Conservation (phyloP, 345 rosid species). For the Cochlearia excelsa region DNA sequence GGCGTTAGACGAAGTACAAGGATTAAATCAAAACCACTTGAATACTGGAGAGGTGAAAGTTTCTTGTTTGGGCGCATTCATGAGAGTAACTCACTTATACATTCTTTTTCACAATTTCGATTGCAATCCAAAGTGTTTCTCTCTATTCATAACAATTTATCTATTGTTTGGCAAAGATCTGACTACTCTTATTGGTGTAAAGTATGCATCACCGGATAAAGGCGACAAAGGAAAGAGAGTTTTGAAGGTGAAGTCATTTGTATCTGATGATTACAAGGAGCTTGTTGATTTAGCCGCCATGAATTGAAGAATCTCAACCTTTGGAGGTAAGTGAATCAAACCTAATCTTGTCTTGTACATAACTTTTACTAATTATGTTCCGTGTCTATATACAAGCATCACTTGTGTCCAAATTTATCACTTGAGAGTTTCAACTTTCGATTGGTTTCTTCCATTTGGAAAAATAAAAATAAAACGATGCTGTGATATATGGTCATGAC, state of each 20-base stretch:
- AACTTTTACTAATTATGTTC: constrained; percentile 1
- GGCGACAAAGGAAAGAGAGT: constrained; percentile 27
- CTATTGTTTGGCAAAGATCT: constrained; percentile 47
- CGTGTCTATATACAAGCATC: neutral
- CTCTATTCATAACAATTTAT: neutral
- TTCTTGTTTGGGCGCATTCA: constrained; percentile 86
- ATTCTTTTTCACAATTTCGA: neutral
- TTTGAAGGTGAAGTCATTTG: constrained; percentile 80
- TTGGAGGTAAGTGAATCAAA: neutral
- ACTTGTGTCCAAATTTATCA: constrained; percentile 13
- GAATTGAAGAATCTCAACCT: constrained; percentile 36
- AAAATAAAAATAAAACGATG: neutral
- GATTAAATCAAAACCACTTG: constrained; percentile 82
- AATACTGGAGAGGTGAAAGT: constrained; percentile 95
- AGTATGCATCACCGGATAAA: constrained; percentile 57
- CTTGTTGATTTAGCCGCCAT: constrained; percentile 58
- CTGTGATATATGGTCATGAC: neutral
- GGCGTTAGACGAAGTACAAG: constrained; percentile 86
- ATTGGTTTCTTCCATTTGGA: neutral
- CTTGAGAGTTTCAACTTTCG: neutral
- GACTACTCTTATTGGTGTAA: constrained; percentile 79
- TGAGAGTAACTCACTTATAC: constrained; percentile 53
- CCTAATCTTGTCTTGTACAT: constrained; percentile 1
- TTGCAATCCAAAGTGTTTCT: neutral
- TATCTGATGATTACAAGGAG: constrained; percentile 57